Conservation (phyloP, 176 grass and related monocot genomes). For the Puccinellia tenuiflora region DNA sequence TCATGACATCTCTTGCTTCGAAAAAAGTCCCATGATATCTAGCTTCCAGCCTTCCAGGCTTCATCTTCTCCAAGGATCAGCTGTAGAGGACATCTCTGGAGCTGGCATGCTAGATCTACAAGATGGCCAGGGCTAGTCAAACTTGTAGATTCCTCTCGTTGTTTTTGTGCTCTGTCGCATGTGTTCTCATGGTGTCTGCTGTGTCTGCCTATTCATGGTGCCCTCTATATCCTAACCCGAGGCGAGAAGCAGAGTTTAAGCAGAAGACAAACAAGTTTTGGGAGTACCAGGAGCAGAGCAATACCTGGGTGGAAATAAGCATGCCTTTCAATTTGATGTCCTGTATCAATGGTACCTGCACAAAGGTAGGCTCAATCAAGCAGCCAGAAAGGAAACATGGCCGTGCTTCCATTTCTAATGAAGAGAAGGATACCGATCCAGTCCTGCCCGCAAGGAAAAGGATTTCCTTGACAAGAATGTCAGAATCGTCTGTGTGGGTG, state of each 20-base stretch:
- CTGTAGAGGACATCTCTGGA: constrained; percentile 21
- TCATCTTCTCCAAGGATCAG: constrained; percentile 11
- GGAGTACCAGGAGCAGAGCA: constrained; percentile 82
- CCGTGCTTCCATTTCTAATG: constrained; percentile 15
- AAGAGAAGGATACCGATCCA: constrained; percentile 30
- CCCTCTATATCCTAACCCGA: constrained; percentile 22
- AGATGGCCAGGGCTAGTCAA: constrained; percentile 28
- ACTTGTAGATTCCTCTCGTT: constrained; percentile 28
- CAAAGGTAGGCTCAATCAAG: constrained; percentile 71
- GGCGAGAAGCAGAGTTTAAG: constrained; percentile 57
- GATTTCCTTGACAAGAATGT: constrained; percentile 89
- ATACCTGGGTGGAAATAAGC: constrained; percentile 89
- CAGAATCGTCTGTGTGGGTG: constrained; percentile 93
- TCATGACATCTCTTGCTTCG: constrained; percentile 17
- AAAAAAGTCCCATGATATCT: constrained; percentile 22
- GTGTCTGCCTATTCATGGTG: constrained; percentile 59
- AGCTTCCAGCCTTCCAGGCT: constrained; percentile 31
- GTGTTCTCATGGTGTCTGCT: constrained; percentile 34
- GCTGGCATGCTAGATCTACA: constrained; percentile 26
- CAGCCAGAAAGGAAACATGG: constrained; percentile 16
- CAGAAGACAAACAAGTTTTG: constrained; percentile 85
- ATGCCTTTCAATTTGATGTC: constrained; percentile 83
- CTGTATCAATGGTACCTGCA: constrained; percentile 81
- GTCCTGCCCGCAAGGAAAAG: constrained; percentile 57
- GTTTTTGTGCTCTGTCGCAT: constrained; percentile 26